These are phyloP conservation scores for Mycogone perniciosa DNA, from an alignment of 2,329 filamentous ascomycete species.

Conservation along the genomic window DNA sequence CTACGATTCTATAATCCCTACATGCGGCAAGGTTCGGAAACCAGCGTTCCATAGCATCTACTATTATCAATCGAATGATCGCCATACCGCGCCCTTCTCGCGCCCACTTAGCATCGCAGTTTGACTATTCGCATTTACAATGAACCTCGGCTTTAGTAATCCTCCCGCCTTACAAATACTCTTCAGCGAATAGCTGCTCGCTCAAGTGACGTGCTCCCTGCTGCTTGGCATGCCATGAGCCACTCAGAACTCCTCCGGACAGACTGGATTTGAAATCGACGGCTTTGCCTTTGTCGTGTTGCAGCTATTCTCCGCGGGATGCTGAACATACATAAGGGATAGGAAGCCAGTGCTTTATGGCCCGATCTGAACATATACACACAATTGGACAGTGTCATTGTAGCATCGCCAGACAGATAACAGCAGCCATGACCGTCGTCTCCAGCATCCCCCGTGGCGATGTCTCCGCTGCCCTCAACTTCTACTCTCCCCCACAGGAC, in stretches of 20 bases:
- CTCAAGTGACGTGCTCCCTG: conserved; percentile 7
- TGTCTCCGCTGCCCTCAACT: conserved; percentile 57
- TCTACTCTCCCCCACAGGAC: conserved; percentile 56
- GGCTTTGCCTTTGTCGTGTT: background rate
- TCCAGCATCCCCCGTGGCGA: conserved; percentile 49
- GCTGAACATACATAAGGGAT: background rate
- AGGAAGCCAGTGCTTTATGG: background rate
- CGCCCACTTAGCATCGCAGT: too few species aligned
- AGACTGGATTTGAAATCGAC: conserved; percentile 5
- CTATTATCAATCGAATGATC: too few species aligned
- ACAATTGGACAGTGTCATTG: background rate
- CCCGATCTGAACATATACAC: background rate
- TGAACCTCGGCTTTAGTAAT: conserved; percentile 1
- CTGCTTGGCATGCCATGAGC: background rate
- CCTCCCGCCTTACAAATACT: conserved; percentile 7
- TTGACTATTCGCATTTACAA: too few species aligned
- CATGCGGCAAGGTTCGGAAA: too few species aligned
- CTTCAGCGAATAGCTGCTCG: conserved; percentile 4
- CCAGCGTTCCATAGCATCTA: too few species aligned
- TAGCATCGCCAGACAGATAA: conserved; percentile 2
- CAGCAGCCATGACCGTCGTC: conserved; percentile 33
- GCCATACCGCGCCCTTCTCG: too few species aligned
- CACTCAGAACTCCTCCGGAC: background rate
- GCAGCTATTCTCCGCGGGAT: background rate
- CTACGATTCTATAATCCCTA: too few species aligned